Evolutionary conservation across 768 basidiomycete species (phyloP).

Genomic region (Russula compacta): DNA sequence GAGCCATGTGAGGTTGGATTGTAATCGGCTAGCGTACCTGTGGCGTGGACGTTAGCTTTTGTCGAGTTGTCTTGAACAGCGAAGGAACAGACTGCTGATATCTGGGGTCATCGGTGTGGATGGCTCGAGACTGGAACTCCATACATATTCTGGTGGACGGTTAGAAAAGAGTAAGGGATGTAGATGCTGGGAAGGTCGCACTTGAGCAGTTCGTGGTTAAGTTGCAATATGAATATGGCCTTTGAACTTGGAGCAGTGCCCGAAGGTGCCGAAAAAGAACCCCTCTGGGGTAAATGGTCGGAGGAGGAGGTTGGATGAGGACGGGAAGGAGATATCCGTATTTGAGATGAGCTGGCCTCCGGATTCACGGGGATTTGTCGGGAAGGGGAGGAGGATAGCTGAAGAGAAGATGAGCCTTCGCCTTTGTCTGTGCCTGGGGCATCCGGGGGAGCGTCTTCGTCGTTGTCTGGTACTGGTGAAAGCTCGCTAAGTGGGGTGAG

Average conservation of each 20-base stretch:
- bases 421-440: slow-evolving; percentile 25
- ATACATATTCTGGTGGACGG: slow-evolving; percentile 41
- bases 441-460: slow-evolving; percentile 37
- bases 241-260: slow-evolving; percentile 32
- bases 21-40: slow-evolving; percentile 54
- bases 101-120: slow-evolving; percentile 38
- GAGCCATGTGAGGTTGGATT: slow-evolving; percentile 64
- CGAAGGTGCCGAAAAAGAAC: slow-evolving; percentile 6
- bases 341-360: slow-evolving; percentile 8
- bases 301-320: slow-evolving; percentile 22
- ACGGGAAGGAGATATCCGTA: slow-evolving; percentile 22
- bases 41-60: slow-evolving; percentile 17
- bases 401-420: slow-evolving; percentile 15
- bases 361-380: slow-evolving; percentile 2
- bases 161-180: neutral
- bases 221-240: slow-evolving; percentile 50
- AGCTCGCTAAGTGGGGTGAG: slow-evolving; percentile 74
- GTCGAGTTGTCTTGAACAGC: slow-evolving; percentile 3
- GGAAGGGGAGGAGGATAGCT: slow-evolving; percentile 4
- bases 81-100: slow-evolving; percentile 46
- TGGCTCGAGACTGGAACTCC: slow-evolving; percentile 48
- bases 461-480: slow-evolving; percentile 54
- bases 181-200: slow-evolving; percentile 27
- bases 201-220: slow-evolving; percentile 66
- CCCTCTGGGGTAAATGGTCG: slow-evolving; percentile 15